Evolutionary conservation across 192 early-diverging fungal genomes (phyloP).

Genomic region (Backusella morwellensis): DNA sequence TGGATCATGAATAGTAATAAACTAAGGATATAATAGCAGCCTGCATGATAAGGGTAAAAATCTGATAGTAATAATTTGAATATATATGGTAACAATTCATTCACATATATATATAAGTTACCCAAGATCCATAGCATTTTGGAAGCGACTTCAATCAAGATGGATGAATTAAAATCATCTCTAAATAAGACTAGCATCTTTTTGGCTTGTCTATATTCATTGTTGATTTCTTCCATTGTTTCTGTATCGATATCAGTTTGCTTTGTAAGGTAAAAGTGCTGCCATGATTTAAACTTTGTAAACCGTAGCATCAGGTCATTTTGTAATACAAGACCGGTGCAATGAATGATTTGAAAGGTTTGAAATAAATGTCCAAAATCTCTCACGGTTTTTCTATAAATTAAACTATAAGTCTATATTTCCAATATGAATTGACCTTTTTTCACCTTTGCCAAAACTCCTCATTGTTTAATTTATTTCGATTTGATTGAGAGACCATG

Average conservation of each 20-base stretch:
- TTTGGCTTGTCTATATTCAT: background rate
- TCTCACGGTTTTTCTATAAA: background rate
- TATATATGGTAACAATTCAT: background rate
- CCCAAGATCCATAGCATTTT: conserved; percentile 11
- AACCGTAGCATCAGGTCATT: background rate
- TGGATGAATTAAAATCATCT: conserved; percentile 5
- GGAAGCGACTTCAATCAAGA: background rate
- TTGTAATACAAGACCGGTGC: background rate
- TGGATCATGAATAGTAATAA: background rate
- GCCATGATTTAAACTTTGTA: background rate
- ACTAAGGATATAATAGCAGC: conserved; percentile 9
- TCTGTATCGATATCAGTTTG: background rate
- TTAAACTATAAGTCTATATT: background rate
- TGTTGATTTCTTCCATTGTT: background rate
- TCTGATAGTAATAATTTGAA: background rate
- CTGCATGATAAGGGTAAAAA: background rate
- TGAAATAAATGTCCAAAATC: conserved; percentile 10
- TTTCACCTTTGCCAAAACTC: background rate
- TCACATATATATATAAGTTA: background rate
- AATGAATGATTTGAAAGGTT: background rate
- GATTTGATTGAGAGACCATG: background rate
- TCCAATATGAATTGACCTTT: background rate
- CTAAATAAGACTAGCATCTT: background rate
- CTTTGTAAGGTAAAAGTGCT: background rate
- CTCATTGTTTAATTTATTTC: background rate